These are phyloP conservation scores for Phytophthora foliorum DNA, from an alignment of 352 stramenopile species.

Conservation along the genomic window DNA sequence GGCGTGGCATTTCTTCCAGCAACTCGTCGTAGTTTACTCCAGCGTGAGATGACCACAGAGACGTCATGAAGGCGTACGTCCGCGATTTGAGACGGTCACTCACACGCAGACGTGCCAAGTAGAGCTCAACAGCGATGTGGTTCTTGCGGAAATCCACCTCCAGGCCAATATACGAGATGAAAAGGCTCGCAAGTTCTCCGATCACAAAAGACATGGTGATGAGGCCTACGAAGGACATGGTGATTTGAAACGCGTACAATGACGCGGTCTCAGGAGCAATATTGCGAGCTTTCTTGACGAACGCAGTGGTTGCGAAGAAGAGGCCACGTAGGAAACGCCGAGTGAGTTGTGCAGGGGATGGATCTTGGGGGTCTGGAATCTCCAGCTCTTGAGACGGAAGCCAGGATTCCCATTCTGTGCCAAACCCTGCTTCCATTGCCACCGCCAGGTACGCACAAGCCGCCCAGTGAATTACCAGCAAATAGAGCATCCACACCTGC, in stretches of 20 bases:
- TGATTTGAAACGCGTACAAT: slow-evolving; percentile 50
- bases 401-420: slow-evolving; percentile 63
- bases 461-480: slow-evolving; percentile 68
- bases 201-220: slow-evolving; percentile 64
- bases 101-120: slow-evolving; percentile 47
- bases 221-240: slow-evolving; percentile 49
- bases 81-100: slow-evolving; percentile 39
- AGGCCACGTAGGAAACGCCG: slow-evolving; percentile 48
- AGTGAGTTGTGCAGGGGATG: slow-evolving; percentile 39
- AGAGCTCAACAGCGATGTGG: slow-evolving; percentile 56
- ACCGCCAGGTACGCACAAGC: slow-evolving; percentile 62
- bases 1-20: slow-evolving; percentile 48
- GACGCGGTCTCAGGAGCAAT: slow-evolving; percentile 40
- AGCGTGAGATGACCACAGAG: slow-evolving; percentile 59
- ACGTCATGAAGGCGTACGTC: slow-evolving; percentile 51
- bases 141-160: slow-evolving; percentile 69
- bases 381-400: slow-evolving; percentile 44
- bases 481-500: slow-evolving; percentile 66
- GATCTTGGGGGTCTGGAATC: slow-evolving; percentile 34
- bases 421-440: slow-evolving; percentile 49
- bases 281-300: slow-evolving; percentile 58
- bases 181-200: slow-evolving; percentile 55
- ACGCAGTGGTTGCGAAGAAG: slow-evolving; percentile 54
- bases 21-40: slow-evolving; percentile 62
- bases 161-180: slow-evolving; percentile 59